Percentiles rank a stretch among this genome's conserved stretches.
Evolutionary conservation across 371 early-diverging fungal genomes (phyloP).

Genomic region (Pancytospora philotis): DNA sequence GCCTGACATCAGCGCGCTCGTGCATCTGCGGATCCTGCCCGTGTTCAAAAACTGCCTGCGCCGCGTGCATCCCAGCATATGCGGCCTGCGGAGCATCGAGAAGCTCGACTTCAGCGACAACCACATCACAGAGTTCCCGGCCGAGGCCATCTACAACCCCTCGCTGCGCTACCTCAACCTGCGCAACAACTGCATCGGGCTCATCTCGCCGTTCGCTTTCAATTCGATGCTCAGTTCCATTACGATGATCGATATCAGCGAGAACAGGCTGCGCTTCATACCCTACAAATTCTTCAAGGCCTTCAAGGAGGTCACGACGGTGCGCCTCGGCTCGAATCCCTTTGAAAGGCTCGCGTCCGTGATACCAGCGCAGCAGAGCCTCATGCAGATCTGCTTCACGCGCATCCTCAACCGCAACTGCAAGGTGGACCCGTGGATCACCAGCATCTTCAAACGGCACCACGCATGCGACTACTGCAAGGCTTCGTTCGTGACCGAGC

Average conservation of each 20-base stretch:
- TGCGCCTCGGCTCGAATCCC: constrained; percentile 50
- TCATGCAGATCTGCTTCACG: constrained; percentile 48
- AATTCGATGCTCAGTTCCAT: constrained; percentile 17
- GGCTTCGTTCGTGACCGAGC: constrained; percentile 45
- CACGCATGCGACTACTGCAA: constrained; percentile 54
- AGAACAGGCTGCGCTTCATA: constrained; percentile 39
- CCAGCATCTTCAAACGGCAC: constrained; percentile 24
- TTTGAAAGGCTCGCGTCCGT: constrained; percentile 32
- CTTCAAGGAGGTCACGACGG: constrained; percentile 44
- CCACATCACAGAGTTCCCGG: constrained; percentile 47
- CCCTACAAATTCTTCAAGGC: constrained; percentile 57
- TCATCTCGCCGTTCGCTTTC: constrained; percentile 34
- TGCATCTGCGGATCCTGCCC: constrained; percentile 57
- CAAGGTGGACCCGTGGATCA: constrained; percentile 36
- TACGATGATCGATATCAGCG: constrained; percentile 51
- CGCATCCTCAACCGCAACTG: constrained; percentile 32
- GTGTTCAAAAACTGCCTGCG: constrained; percentile 57
- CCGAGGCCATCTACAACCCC: constrained; percentile 33
- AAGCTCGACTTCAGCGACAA: constrained; percentile 60
- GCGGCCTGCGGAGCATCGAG: constrained; percentile 48
- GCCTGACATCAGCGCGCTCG: constrained; percentile 59
- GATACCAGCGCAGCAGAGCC: constrained; percentile 22
- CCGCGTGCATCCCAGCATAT: constrained; percentile 35
- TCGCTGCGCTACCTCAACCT: constrained; percentile 55
- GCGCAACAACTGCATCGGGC: constrained; percentile 51